Conservation (phyloP, 23 red algal genomes). For the Gracilaria gracilis region DNA sequence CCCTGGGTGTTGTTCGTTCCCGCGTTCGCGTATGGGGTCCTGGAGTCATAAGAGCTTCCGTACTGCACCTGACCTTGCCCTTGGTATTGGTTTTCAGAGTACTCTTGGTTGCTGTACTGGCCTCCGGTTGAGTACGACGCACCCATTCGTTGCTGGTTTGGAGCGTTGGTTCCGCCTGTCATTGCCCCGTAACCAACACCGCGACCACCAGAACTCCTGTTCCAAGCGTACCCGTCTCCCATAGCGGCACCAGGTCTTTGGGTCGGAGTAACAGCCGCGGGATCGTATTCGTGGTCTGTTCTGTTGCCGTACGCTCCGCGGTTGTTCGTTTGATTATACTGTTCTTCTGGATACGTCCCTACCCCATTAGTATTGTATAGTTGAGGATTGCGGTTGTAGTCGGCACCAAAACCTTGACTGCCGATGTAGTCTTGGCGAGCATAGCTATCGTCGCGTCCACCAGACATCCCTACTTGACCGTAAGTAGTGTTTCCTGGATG, state of each 20-base stretch:
- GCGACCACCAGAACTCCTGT: constrained; percentile 4
- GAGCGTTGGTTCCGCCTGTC: background rate
- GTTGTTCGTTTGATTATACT: background rate
- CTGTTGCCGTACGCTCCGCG: constrained; percentile 15
- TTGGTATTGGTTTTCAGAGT: constrained; percentile 5
- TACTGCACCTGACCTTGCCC: background rate
- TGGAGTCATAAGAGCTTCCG: constrained; percentile 20
- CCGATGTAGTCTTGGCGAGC: background rate
- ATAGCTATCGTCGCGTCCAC: background rate
- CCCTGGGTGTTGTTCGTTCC: constrained; percentile 10
- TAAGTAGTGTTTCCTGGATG: background rate
- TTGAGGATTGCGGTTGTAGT: constrained; percentile 20
- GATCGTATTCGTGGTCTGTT: constrained; percentile 59
- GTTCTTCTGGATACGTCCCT: background rate
- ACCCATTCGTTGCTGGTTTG: constrained; percentile 1
- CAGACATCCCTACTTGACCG: background rate
- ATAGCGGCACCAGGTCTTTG: constrained; percentile 25
- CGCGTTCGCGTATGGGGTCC: constrained; percentile 1
- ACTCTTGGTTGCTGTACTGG: constrained; percentile 19
- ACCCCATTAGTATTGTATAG: constrained; percentile 9
- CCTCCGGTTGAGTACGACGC: background rate
- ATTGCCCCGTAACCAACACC: background rate
- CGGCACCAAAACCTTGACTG: constrained; percentile 4
- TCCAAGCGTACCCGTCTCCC: constrained; percentile 49
- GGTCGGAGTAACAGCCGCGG: constrained; percentile 46